Evolutionary conservation across 1,139 yeast species (phyloP).

Genomic region (Candida anutae): DNA sequence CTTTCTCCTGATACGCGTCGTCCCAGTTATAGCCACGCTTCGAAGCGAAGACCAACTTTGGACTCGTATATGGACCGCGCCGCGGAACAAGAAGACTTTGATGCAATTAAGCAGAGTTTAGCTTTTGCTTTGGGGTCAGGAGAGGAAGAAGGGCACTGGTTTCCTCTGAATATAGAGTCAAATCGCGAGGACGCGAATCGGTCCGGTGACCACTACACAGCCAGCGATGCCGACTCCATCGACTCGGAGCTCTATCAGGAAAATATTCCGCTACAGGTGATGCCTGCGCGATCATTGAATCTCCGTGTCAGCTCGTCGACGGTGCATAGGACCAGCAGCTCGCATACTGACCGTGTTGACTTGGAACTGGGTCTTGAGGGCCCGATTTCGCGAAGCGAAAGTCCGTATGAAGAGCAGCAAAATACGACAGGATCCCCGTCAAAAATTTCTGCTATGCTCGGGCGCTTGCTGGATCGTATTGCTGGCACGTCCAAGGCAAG

Average conservation of each 20-base stretch:
- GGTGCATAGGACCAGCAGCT: too few relatives aligned
- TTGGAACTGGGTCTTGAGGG: constrained; percentile 1
- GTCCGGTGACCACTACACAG: too few relatives aligned
- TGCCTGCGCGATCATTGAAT: too few relatives aligned
- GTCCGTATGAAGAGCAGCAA: too few relatives aligned
- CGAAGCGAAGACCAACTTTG: too few relatives aligned
- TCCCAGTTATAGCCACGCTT: too few relatives aligned
- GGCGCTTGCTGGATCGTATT: constrained; percentile 35
- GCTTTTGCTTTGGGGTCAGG: constrained; percentile 30
- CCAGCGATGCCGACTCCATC: constrained; percentile 1
- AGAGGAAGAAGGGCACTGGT: constrained; percentile 22
- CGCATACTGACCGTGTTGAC: constrained; percentile 1
- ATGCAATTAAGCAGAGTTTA: constrained; percentile 30
- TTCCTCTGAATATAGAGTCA: constrained; percentile 20
- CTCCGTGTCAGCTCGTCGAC: not conserved
- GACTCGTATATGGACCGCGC: constrained; percentile 19
- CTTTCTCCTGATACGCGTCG: too few relatives aligned
- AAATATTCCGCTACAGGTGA: constrained; percentile 15
- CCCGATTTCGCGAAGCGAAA: too few relatives aligned
- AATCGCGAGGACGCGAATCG: too few relatives aligned
- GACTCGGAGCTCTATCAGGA: constrained; percentile 9
- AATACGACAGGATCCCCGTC: constrained; percentile 7
- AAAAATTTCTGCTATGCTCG: constrained; percentile 21
- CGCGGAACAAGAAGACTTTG: constrained; percentile 22
- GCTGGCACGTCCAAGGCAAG: too few relatives aligned